Conservation (phyloP, 352 stramenopile species). For the Aphanomyces astaci region DNA sequence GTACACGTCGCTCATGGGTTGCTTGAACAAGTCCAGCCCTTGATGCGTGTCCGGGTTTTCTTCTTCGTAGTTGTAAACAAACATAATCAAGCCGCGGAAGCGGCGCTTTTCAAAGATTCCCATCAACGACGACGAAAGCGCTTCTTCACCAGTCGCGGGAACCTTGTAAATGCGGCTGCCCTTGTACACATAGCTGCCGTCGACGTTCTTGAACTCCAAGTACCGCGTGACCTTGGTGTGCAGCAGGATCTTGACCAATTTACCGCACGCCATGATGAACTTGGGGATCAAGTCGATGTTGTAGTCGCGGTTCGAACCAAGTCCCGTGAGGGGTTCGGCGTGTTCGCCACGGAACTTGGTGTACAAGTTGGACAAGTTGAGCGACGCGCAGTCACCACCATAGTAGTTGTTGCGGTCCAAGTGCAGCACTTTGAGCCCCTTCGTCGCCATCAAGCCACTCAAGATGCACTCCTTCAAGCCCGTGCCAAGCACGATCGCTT, state of each 20-base stretch:
- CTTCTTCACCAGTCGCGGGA: constrained; percentile 95
- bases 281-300: constrained; percentile 99
- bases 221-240: constrained; percentile 98
- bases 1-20: constrained; percentile 98
- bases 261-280: constrained; percentile 99
- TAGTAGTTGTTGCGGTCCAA: constrained; percentile 98
- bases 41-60: constrained; percentile 86
- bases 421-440: constrained; percentile 94
- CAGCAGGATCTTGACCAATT: constrained; percentile 97
- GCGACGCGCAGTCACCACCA: constrained; percentile 94
- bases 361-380: constrained; percentile 98
- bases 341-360: constrained; percentile 84
- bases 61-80: constrained; percentile 94
- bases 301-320: constrained; percentile 98
- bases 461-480: constrained; percentile 99
- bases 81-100: constrained; percentile 98
- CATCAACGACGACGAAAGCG: constrained; percentile 94
- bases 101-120: constrained; percentile 99
- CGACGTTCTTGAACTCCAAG: constrained; percentile 98
- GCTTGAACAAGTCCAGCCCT: constrained; percentile 89
- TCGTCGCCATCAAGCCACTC: constrained; percentile 91
- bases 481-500: constrained; percentile 98
- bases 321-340: constrained; percentile 48
- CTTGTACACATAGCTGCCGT: constrained; percentile 98
- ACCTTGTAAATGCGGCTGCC: constrained; percentile 96